Base-by-base conservation (phyloP, 2,329 filamentous ascomycete species). In the Pyrenophora seminiperda region DNA sequence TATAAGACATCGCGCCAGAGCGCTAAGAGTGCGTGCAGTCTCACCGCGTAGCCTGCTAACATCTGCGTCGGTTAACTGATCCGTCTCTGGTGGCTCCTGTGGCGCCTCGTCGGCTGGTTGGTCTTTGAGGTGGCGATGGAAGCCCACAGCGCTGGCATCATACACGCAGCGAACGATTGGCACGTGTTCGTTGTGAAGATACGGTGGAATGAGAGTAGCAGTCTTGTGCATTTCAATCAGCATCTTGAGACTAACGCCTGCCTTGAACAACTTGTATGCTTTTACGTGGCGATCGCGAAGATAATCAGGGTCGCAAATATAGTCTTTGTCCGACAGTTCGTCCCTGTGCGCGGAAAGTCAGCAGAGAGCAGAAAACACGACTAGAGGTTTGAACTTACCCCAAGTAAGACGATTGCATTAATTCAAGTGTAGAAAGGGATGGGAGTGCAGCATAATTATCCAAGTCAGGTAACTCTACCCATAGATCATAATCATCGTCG, bases 71-170 rank as follows among this genome's bases (percentile, higher is more conserved):
- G 44, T 36, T 3, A 71, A 53, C 17, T 68, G 59, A 27, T 65
- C 65, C 1, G 66, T 67, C 38, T 68, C 64, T 1, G 61, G 58
- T 6, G 50, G 39, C 41, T 54, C 39, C 15, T 47, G 29, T 6
- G 20, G 11, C 3, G 36, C n/a, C 42, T 47, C 42, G 4, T 19
- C 6, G 3, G n/a, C 32, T n/a, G 30, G 14, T 7, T 40, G 29
- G 2, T 53, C 51, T 4, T 50, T 29, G 24, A 64, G 44, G 24
- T 56, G 53, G n/a, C 65, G 63, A 7, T 36, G 44, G 31, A 72
- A 72, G 3, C 69, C 68, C 1, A 66, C 41, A 3, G 90, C 89
- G 73, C 52, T 44, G n/a, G 62, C 54, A n/a, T 68, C 53, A 52
- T 66, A 74, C 62, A 71, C 6, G 24, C 57, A 64, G 1, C 65